These are phyloP conservation scores for Prillingera fragicola DNA, from an alignment of 1,284 basidiomycete genomes.

Conservation along the genomic window DNA sequence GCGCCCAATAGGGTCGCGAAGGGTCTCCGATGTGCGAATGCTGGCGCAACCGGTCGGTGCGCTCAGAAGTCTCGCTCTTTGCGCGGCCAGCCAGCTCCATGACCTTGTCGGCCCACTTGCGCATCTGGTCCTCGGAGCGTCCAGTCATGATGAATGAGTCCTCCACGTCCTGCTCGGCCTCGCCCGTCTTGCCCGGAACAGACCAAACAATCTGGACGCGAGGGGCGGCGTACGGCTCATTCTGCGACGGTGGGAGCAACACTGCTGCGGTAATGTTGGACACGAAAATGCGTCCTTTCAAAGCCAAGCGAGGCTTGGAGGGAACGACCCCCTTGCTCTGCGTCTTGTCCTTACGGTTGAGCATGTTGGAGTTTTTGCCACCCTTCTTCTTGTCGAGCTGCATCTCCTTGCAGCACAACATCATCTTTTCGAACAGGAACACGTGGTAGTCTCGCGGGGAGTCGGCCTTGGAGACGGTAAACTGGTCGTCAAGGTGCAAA, in stretches of 20 bases:
- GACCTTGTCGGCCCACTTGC: constrained; percentile 84
- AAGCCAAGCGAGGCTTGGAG: constrained; percentile 71
- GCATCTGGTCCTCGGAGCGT: constrained; percentile 84
- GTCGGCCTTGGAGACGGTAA: constrained; percentile 92
- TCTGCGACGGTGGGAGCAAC: constrained; percentile 47
- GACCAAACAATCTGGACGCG: constrained; percentile 41
- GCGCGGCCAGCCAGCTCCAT: constrained; percentile 69
- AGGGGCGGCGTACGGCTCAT: constrained; percentile 34
- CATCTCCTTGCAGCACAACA: constrained; percentile 93
- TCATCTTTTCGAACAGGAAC: constrained; percentile 97
- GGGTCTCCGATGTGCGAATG: constrained; percentile 15
- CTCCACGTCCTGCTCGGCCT: constrained; percentile 42
- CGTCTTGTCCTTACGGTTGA: constrained; percentile 43
- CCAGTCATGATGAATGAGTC: constrained; percentile 94
- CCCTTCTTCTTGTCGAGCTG: constrained; percentile 44
- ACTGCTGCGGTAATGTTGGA: constrained; percentile 78
- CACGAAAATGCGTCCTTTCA: constrained; percentile 96
- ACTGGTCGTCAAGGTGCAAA: constrained; percentile 87
- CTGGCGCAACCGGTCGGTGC: constrained; percentile 42
- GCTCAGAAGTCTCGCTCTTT: constrained; percentile 52
- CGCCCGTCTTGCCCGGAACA: constrained; percentile 46
- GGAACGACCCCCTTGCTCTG: constrained; percentile 53
- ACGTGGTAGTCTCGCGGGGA: constrained; percentile 97
- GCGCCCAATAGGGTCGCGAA: constrained; percentile 20
- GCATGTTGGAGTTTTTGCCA: constrained; percentile 38